Evolutionary conservation across 139 green algal species (phyloP), one percentile per base, ranked within the genome.

Genomic region (Chlamydomonas asymmetrica): DNA sequence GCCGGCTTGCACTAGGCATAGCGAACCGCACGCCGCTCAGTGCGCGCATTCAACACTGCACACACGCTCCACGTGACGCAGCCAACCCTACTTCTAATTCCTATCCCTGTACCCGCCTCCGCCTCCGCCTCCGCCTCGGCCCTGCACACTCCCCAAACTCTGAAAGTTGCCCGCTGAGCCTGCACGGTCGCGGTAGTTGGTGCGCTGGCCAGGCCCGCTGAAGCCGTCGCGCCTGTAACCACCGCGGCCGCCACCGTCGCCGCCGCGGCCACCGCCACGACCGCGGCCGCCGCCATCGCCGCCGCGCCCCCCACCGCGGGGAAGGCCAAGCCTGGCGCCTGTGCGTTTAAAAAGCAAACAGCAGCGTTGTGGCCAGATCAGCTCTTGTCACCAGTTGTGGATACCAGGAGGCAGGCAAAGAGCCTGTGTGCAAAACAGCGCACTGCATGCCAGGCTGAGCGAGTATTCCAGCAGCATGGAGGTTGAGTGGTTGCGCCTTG

Each of bases 281-380:
- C 80, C 62, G 7, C 80, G 63, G 6, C 86, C 70, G 9, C 86
- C 69, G 13, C 89, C 82, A 5, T 65, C 79, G 52, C 78, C 63
- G 40, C 66, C 43, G 50, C 75, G 32, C 13, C 73, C 64, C 39
- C 56, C 56, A 6, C 67, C 71, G 64, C 71, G 43, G 6, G 27
- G 6, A 27, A 65, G 23, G 43, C 74, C 62, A 25, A 75, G 41
- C 41, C 38, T 38, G n/a, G 31, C 48, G 41, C 66, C 49, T 62
- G 22, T 10, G 37, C 41, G 23, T 35, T 29, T 22, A 31, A 34
- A 48, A 52, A 41, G 66, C 65, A n/a, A 22, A 62, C 31, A 27
- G 45, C 25, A 13, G 38, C 31, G 18, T 45, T 39, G 64, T 67
- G 74, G 37, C 69, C 79, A 0, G 49, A 34, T 18, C 49, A 50